Conservation (phyloP, 148 eudicot species). For the Vaccinium darrowii region DNA sequence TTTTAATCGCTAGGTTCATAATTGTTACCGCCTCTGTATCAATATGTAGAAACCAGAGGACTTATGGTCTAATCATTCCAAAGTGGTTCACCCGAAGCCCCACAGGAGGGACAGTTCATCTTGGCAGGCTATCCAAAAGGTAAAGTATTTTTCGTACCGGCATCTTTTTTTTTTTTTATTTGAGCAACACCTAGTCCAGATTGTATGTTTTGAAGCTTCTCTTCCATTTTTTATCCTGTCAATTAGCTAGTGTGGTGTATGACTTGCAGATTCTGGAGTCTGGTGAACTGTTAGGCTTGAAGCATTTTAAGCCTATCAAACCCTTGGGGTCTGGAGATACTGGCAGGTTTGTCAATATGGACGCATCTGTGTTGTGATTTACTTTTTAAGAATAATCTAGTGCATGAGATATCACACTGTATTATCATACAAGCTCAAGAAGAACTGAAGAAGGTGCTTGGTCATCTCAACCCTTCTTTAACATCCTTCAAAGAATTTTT, state of each 20-base stretch:
- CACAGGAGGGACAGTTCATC: constrained; percentile 70
- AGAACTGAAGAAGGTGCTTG: not conserved
- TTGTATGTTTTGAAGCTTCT: not conserved
- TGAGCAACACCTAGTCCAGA: not conserved
- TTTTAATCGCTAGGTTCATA: not conserved
- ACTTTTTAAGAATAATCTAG: not conserved
- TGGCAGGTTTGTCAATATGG: constrained; percentile 57
- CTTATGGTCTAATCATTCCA: constrained; percentile 89
- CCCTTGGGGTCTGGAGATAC: constrained; percentile 97
- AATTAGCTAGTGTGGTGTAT: constrained; percentile 12
- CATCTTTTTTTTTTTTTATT: not conserved
- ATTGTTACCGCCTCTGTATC: not conserved
- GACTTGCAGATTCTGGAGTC: constrained; percentile 58
- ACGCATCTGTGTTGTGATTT: not conserved
- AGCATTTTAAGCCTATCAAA: constrained; percentile 84
- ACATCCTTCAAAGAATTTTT: not conserved
- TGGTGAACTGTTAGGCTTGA: constrained; percentile 80
- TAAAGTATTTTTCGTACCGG: not conserved
- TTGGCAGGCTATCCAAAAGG: constrained; percentile 89
- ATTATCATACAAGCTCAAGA: not conserved
- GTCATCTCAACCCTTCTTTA: not conserved
- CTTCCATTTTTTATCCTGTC: not conserved
- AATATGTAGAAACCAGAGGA: constrained; percentile 87
- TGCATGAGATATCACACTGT: not conserved
- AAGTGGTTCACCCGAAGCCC: constrained; percentile 87